phyloP scores from a whole-genome alignment of 202 grass and related monocot genomes.

The Eragrostis tef region DNA sequence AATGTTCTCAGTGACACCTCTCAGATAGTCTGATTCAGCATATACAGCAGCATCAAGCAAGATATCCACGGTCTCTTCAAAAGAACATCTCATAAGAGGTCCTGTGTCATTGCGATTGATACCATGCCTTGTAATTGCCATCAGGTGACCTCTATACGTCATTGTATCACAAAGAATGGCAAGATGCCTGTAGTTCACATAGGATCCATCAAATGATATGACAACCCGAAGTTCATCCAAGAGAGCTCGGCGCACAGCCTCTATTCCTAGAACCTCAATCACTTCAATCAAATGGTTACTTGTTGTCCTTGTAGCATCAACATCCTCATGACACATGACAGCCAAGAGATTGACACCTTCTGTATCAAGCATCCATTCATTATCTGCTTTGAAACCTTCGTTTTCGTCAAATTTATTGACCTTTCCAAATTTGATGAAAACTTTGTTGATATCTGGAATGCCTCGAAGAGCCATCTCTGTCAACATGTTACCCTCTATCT shows the following conservation, averaged over 20 bases:
- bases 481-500: slow-evolving; percentile 95
- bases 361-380: slow-evolving; percentile 97
- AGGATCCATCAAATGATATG: slow-evolving; percentile 97
- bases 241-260: slow-evolving; percentile 83
- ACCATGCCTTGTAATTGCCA: slow-evolving; percentile 93
- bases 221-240: slow-evolving; percentile 87
- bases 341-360: slow-evolving; percentile 97
- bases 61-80: slow-evolving; percentile 92
- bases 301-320: slow-evolving; percentile 91
- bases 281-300: slow-evolving; percentile 97
- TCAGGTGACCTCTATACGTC: slow-evolving; percentile 93
- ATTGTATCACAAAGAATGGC: slow-evolving; percentile 97
- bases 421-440: slow-evolving; percentile 86
- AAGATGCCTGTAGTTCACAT: slow-evolving; percentile 93
- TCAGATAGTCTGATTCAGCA: slow-evolving; percentile 83
- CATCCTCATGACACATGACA: slow-evolving; percentile 96
- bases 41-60: slow-evolving; percentile 89
- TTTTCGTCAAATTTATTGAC: slow-evolving; percentile 71
- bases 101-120: slow-evolving; percentile 95
- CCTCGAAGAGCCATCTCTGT: slow-evolving; percentile 96
- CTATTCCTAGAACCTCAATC: slow-evolving; percentile 95
- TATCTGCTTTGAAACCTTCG: slow-evolving; percentile 81
- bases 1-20: slow-evolving; percentile 95
- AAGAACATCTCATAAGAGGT: slow-evolving; percentile 91
- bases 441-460: slow-evolving; percentile 98